Conservation (phyloP, 805 yeast species). For the Metahyphopichia silvanorum region DNA sequence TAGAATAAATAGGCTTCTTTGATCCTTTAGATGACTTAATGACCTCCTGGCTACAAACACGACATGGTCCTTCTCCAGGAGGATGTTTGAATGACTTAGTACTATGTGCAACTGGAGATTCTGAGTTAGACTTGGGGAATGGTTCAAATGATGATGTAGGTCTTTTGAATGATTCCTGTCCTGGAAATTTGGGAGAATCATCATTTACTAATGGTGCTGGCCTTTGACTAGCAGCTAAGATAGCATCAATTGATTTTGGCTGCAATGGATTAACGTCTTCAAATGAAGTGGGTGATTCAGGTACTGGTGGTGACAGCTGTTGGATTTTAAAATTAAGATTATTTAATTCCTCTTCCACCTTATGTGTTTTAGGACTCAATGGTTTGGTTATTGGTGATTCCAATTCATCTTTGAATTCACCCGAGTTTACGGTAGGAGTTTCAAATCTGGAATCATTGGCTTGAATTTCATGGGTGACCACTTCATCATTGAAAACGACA, state of each 20-base stretch:
- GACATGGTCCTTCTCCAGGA: slow-evolving; percentile 79
- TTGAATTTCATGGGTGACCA: no score
- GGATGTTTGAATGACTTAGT: slow-evolving; percentile 21
- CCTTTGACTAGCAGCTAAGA: background rate
- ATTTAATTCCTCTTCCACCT: slow-evolving; percentile 29
- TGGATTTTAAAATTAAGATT: slow-evolving; percentile 20
- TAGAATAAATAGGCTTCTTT: slow-evolving; percentile 73
- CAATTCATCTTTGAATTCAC: background rate
- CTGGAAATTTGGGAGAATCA: no score
- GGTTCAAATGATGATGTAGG: background rate
- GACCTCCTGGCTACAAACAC: slow-evolving; percentile 62
- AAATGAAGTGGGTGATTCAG: background rate
- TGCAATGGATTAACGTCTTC: slow-evolving; percentile 1
- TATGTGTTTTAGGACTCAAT: slow-evolving; percentile 32
- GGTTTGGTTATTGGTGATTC: slow-evolving; percentile 17
- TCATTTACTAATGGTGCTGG: slow-evolving; percentile 1
- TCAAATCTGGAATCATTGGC: no score
- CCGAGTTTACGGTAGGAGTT: no score
- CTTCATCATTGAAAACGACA: slow-evolving; percentile 2
- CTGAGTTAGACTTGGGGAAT: slow-evolving; percentile 1
- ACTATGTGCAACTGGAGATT: background rate
- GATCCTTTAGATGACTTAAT: slow-evolving; percentile 31
- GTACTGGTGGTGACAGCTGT: background rate
- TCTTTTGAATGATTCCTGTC: no score
- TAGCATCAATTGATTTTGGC: slow-evolving; percentile 3